Evolutionary conservation across 768 basidiomycete genomes (phyloP).

Genomic region (Naganishia antarctica): DNA sequence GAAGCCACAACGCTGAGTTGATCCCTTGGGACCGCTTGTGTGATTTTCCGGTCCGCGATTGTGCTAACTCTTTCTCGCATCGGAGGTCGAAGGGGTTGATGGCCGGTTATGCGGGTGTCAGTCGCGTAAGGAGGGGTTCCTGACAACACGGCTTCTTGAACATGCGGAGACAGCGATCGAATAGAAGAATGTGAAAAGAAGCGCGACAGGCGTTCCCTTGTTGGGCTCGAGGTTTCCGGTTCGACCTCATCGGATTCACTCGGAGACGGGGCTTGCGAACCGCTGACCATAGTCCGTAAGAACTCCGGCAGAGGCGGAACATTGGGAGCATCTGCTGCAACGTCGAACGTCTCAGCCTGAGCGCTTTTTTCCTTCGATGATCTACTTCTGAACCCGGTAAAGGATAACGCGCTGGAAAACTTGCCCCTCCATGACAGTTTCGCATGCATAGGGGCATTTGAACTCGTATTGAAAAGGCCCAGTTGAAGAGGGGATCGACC

Average conservation of each 20-base stretch:
- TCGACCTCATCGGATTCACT: neutral
- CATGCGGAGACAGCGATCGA: neutral
- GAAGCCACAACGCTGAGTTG: neutral
- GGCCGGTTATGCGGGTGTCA: neutral
- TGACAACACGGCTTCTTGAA: neutral
- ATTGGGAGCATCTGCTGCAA: neutral
- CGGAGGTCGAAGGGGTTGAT: constrained; percentile 2
- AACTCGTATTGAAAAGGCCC: neutral
- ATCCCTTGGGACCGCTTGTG: constrained; percentile 2
- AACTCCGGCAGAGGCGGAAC: constrained; percentile 5
- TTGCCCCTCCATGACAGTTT: constrained; percentile 2
- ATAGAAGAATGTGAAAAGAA: constrained; percentile 2
- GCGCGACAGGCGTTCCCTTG: neutral
- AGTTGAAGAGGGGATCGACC: neutral
- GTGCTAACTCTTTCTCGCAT: constrained; percentile 16
- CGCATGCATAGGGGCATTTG: neutral
- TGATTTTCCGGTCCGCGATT: constrained; percentile 14
- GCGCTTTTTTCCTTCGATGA: neutral
- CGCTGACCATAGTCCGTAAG: neutral
- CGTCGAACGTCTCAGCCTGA: neutral
- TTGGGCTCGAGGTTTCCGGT: neutral
- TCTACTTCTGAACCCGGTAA: neutral
- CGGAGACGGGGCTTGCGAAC: neutral
- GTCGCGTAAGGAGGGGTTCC: neutral
- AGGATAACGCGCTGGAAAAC: neutral